Evolutionary conservation across 768 basidiomycete species (phyloP).

Genomic region (Chalciporus chontae): DNA sequence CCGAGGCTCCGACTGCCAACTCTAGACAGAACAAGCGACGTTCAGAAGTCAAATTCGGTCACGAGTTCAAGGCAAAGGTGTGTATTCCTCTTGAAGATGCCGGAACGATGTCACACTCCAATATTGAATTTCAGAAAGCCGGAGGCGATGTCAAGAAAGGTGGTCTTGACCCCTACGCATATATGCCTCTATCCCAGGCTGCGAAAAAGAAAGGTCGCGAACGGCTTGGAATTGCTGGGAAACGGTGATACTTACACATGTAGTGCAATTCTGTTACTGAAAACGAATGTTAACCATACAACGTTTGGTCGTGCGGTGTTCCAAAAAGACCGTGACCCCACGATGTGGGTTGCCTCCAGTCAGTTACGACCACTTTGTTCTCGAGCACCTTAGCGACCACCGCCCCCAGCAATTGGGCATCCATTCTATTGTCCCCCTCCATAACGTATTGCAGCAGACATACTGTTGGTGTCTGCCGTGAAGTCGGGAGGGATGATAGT

Average conservation of each 20-base stretch:
- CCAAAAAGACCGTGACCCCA: slow-evolving; percentile 66
- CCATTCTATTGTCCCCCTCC: slow-evolving; percentile 78
- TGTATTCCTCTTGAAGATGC: slow-evolving; percentile 20
- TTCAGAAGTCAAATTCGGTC: slow-evolving; percentile 63
- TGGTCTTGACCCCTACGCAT: slow-evolving; percentile 90
- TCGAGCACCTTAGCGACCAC: slow-evolving; percentile 49
- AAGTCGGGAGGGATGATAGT: slow-evolving; percentile 50
- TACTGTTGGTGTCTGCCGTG: slow-evolving; percentile 52
- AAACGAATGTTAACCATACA: slow-evolving; percentile 52
- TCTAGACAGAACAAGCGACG: slow-evolving; percentile 48
- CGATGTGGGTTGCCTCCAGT: slow-evolving; percentile 63
- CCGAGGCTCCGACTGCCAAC: slow-evolving; percentile 38
- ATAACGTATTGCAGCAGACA: slow-evolving; percentile 71
- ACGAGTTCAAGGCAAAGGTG: slow-evolving; percentile 96
- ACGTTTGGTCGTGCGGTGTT: slow-evolving; percentile 64
- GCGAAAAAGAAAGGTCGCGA: slow-evolving; percentile 56
- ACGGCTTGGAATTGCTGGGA: slow-evolving; percentile 60
- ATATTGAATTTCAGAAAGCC: slow-evolving; percentile 61
- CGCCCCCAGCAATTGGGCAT: slow-evolving; percentile 61
- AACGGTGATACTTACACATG: slow-evolving; percentile 38
- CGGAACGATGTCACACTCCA: slow-evolving; percentile 7
- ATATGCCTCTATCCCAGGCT: slow-evolving; percentile 80
- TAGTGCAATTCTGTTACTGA: neutral
- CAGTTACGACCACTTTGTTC: slow-evolving; percentile 25
- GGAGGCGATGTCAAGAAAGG: slow-evolving; percentile 90